Conservation (phyloP, 2,329 filamentous ascomycete species). For the Orbilia blumenaviensis region DNA sequence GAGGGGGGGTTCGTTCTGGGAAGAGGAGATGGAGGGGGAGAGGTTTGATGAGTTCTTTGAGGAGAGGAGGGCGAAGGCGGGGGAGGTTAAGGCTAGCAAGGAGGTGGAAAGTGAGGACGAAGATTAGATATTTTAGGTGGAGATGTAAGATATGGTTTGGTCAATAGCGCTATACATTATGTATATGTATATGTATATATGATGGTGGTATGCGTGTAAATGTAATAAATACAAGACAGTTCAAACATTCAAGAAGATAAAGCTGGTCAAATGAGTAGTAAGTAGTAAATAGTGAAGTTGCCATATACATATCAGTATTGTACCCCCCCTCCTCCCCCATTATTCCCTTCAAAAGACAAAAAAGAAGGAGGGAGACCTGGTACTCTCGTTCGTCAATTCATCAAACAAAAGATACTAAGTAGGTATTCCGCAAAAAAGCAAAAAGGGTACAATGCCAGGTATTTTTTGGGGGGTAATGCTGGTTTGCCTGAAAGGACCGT, state of each 20-base stretch:
- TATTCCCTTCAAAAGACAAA: neutral
- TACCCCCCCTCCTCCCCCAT: neutral
- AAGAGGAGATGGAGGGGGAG: constrained; percentile 30
- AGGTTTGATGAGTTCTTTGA: constrained; percentile 48
- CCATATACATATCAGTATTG: neutral
- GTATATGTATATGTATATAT: neutral
- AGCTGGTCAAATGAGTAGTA: too few species aligned
- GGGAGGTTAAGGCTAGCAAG: neutral
- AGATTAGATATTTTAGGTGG: neutral
- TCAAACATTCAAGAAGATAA: neutral
- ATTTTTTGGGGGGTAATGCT: neutral
- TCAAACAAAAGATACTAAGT: neutral
- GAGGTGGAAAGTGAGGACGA: constrained; percentile 1
- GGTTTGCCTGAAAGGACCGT: neutral
- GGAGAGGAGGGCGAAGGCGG: constrained; percentile 40
- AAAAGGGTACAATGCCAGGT: neutral
- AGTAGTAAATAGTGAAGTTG: too few species aligned
- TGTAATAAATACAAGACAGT: constrained; percentile 33
- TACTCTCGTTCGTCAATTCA: neutral
- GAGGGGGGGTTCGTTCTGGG: too few species aligned
- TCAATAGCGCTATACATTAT: too few species aligned
- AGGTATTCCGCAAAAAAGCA: neutral
- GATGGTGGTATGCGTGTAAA: constrained; percentile 40
- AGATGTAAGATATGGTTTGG: neutral
- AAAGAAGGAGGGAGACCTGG: neutral